Evolutionary conservation across 257 asterid species (phyloP).

Genomic region (Lithospermum erythrorhizon): DNA sequence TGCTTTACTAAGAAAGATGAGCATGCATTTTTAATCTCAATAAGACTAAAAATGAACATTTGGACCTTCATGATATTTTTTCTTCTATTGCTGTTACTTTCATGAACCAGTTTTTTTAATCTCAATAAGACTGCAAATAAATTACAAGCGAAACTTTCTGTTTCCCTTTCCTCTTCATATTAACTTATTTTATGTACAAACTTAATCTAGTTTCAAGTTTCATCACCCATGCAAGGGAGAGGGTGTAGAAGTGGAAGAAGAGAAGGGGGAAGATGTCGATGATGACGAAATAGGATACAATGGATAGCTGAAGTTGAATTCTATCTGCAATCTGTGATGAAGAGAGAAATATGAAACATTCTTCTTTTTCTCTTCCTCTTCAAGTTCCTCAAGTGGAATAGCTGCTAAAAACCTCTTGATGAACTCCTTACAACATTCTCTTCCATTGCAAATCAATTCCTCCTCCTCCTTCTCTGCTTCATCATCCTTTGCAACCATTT

Average conservation of each 20-base stretch:
- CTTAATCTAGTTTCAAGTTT: not conserved
- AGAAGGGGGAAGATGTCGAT: slow-evolving; percentile 34
- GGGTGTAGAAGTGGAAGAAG: slow-evolving; percentile 28
- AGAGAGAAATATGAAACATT: slow-evolving; percentile 38
- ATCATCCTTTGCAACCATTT: slow-evolving; percentile 12
- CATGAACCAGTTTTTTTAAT: too few relatives aligned
- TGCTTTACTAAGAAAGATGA: too few relatives aligned
- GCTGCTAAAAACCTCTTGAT: slow-evolving; percentile 59
- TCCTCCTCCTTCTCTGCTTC: slow-evolving; percentile 1
- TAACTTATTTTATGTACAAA: not conserved
- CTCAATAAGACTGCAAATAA: too few relatives aligned
- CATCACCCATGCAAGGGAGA: slow-evolving; percentile 17
- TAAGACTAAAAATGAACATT: too few relatives aligned
- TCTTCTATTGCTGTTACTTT: too few relatives aligned
- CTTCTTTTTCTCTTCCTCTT: slow-evolving; percentile 45
- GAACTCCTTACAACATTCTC: slow-evolving; percentile 59
- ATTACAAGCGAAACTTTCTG: too few relatives aligned
- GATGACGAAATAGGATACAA: slow-evolving; percentile 24
- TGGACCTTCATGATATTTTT: too few relatives aligned
- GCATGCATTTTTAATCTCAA: too few relatives aligned
- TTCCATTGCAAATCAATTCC: slow-evolving; percentile 35
- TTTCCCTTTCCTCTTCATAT: too few relatives aligned
- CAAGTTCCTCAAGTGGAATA: slow-evolving; percentile 47
- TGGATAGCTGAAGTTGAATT: slow-evolving; percentile 41
- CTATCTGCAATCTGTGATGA: slow-evolving; percentile 61